phyloP scores from a whole-genome alignment of 2,329 filamentous ascomycete genomes.

The Cladosporium sp. region DNA sequence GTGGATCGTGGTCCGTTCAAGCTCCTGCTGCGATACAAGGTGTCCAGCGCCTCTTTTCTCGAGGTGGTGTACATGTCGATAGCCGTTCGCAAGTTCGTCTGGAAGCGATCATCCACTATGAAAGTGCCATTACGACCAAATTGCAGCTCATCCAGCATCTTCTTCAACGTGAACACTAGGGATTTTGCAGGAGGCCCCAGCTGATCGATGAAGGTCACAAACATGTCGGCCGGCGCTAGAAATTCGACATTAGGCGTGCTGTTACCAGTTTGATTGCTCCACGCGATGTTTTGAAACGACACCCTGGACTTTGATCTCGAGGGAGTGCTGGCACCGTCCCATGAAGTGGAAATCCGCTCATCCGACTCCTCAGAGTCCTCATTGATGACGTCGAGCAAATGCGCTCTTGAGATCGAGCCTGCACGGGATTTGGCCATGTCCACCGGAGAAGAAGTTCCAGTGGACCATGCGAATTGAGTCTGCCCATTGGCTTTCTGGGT shows the following conservation, averaged over 20 bases:
- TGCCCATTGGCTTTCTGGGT: not conserved
- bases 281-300: not conserved
- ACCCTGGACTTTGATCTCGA: not conserved
- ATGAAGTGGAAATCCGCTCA: constrained; percentile 14
- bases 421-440: not conserved
- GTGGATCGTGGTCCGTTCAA: constrained; percentile 22
- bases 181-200: constrained; percentile 95
- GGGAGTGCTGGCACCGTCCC: constrained; percentile 1
- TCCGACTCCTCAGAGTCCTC: constrained; percentile 34
- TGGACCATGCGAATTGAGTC: constrained; percentile 3
- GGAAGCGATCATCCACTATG: constrained; percentile 70
- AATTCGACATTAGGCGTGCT: constrained; percentile 8
- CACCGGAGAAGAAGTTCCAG: not conserved
- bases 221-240: constrained; percentile 66
- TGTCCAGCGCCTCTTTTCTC: constrained; percentile 66
- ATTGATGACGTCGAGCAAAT: constrained; percentile 37
- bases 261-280: constrained; percentile 4
- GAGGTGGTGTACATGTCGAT: constrained; percentile 71
- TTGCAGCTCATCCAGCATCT: constrained; percentile 80
- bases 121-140: constrained; percentile 54
- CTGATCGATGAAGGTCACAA: constrained; percentile 80
- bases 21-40: constrained; percentile 68
- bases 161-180: constrained; percentile 80
- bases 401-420: constrained; percentile 14
- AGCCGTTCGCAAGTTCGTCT: constrained; percentile 72